Conservation (phyloP, 345 rosid species). For the Citrus cavaleriei region DNA sequence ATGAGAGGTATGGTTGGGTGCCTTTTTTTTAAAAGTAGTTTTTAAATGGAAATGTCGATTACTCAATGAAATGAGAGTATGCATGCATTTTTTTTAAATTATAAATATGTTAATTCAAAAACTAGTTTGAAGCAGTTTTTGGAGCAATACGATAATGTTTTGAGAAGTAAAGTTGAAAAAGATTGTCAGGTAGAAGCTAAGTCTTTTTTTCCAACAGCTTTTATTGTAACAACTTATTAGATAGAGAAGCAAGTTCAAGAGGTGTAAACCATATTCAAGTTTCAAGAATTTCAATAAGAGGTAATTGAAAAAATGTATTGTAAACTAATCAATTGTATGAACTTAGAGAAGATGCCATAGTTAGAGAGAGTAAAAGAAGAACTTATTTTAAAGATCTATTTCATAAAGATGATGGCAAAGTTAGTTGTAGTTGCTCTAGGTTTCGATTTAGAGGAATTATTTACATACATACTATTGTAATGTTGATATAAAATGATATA, state of each 20-base stretch:
- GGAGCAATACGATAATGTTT: conserved; percentile 24
- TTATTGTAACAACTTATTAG: neutral
- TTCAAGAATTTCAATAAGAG: no score
- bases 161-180: conserved; percentile 20
- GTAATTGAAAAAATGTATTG: neutral
- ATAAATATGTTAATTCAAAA: conserved; percentile 16
- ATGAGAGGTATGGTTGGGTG: conserved; percentile 22
- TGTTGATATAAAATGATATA: neutral
- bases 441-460: neutral
- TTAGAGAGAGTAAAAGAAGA: neutral
- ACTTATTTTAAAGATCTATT: no score
- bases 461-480: neutral
- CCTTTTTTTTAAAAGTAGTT: conserved; percentile 23
- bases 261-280: neutral
- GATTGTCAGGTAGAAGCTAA: conserved; percentile 22
- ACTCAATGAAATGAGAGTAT: conserved; percentile 16
- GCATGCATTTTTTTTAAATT: conserved; percentile 2
- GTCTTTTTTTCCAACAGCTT: neutral
- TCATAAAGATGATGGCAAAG: neutral
- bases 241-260: neutral
- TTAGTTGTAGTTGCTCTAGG: no score
- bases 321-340: neutral
- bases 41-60: conserved; percentile 28
- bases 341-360: neutral
- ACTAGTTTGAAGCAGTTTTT: conserved; percentile 29